These are phyloP conservation scores for Alternaria metachromatica DNA, from an alignment of 2,329 filamentous ascomycete species.

Conservation along the genomic window DNA sequence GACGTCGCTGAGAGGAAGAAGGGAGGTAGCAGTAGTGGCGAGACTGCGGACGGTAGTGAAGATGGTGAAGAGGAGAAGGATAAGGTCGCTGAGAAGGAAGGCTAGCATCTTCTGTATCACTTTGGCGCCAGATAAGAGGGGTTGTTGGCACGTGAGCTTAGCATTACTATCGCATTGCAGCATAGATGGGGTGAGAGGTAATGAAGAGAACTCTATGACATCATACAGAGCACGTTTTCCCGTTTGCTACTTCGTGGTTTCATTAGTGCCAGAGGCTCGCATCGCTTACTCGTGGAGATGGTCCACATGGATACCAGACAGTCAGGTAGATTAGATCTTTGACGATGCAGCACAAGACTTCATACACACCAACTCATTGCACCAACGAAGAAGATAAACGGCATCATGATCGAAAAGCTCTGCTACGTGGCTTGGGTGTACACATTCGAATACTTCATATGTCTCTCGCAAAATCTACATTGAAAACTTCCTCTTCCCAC, in stretches of 20 bases:
- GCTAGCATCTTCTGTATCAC: conserved; percentile 10
- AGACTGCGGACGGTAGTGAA: background rate
- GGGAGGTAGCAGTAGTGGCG: background rate
- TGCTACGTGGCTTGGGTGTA: background rate
- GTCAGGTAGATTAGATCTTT: background rate
- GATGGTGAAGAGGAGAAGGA: conserved; percentile 9
- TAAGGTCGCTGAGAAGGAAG: conserved; percentile 19
- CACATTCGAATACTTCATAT: background rate
- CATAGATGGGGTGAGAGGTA: background rate
- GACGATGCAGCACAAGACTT: background rate
- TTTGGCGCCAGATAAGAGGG: background rate
- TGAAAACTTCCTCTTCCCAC: background rate
- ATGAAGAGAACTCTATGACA: background rate
- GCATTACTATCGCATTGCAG: background rate
- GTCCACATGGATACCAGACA: background rate
- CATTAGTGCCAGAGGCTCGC: background rate
- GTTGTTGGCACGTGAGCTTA: background rate
- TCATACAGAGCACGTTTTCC: too few species aligned
- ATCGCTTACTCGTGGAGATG: background rate
- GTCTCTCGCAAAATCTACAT: background rate
- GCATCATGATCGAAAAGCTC: too few species aligned
- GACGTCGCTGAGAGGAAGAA: conserved; percentile 13
- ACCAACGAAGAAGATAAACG: background rate
- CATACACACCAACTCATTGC: background rate
- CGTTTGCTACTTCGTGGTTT: background rate